Conservation (phyloP, 768 basidiomycete genomes). For the Termitomyces heimii region DNA sequence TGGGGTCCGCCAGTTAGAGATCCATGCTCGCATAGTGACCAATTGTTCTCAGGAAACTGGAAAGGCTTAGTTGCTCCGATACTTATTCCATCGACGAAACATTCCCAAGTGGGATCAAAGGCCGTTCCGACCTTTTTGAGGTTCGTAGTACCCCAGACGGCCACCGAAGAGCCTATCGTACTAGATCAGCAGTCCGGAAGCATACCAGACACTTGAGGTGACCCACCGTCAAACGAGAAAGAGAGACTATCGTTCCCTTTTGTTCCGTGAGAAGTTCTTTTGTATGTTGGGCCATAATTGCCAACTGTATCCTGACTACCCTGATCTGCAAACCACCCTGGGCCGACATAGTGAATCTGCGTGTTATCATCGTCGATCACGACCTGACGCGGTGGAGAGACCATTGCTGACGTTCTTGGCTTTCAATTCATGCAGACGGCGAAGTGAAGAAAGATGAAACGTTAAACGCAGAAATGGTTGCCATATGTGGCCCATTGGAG, state of each 20-base stretch:
- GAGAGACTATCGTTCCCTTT: conserved; percentile 20
- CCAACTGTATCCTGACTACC: conserved; percentile 21
- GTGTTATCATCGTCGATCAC: conserved; percentile 27
- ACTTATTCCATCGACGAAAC: conserved; percentile 19
- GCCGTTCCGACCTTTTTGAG: conserved; percentile 9
- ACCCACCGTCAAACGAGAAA: conserved; percentile 24
- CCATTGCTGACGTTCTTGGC: background rate
- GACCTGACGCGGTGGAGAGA: conserved; percentile 18
- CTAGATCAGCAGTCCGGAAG: background rate
- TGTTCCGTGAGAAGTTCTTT: conserved; percentile 25
- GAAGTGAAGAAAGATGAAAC: background rate
- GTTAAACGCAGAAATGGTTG: background rate
- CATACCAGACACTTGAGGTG: background rate
- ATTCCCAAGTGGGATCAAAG: conserved; percentile 21
- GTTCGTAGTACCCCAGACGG: conserved; percentile 16
- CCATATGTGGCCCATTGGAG: no score
- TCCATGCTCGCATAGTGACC: conserved; percentile 13
- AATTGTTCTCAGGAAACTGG: conserved; percentile 13
- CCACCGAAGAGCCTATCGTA: conserved; percentile 8
- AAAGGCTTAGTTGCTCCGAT: conserved; percentile 7
- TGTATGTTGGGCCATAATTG: conserved; percentile 26
- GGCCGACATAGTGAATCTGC: conserved; percentile 22
- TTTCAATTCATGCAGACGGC: background rate
- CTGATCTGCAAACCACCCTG: conserved; percentile 22
- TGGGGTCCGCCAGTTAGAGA: conserved; percentile 16